phyloP scores from a whole-genome alignment of 495 filamentous ascomycete species.

The Tetracladium setigerum region DNA sequence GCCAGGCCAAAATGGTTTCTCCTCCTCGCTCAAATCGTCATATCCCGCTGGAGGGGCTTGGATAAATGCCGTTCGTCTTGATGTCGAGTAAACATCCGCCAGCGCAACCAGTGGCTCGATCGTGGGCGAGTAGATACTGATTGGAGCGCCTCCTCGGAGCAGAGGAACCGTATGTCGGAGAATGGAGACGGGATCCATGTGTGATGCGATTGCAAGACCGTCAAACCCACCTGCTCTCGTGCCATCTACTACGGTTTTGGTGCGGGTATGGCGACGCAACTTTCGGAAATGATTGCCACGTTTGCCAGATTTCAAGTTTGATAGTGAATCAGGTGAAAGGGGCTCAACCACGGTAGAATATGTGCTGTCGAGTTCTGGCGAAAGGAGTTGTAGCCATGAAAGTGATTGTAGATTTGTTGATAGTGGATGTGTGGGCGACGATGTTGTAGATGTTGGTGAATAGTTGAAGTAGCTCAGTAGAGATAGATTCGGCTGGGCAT shows the following conservation, averaged over 20 bases:
- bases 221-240: slow-evolving; percentile 71
- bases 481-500: slow-evolving; percentile 81
- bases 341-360: slow-evolving; percentile 52
- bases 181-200: slow-evolving; percentile 72
- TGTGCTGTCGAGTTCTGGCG: slow-evolving; percentile 62
- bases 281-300: slow-evolving; percentile 79
- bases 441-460: slow-evolving; percentile 37
- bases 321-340: slow-evolving; percentile 46
- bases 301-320: slow-evolving; percentile 64
- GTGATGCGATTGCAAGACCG: slow-evolving; percentile 70
- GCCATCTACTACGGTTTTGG: slow-evolving; percentile 58
- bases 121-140: slow-evolving; percentile 75
- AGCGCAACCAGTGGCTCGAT: slow-evolving; percentile 69
- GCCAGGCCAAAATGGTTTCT: slow-evolving; percentile 41
- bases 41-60: slow-evolving; percentile 10
- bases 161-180: slow-evolving; percentile 67
- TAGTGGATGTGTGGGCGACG: slow-evolving; percentile 55
- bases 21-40: slow-evolving; percentile 22
- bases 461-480: slow-evolving; percentile 83
- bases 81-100: slow-evolving; percentile 72
- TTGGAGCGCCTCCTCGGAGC: slow-evolving; percentile 70
- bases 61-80: slow-evolving; percentile 66
- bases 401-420: slow-evolving; percentile 71
- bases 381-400: slow-evolving; percentile 83
- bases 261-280: slow-evolving; percentile 67